Conservation (phyloP, 2,329 filamentous ascomycete genomes). For the Graphiopsis chlorocephala region DNA sequence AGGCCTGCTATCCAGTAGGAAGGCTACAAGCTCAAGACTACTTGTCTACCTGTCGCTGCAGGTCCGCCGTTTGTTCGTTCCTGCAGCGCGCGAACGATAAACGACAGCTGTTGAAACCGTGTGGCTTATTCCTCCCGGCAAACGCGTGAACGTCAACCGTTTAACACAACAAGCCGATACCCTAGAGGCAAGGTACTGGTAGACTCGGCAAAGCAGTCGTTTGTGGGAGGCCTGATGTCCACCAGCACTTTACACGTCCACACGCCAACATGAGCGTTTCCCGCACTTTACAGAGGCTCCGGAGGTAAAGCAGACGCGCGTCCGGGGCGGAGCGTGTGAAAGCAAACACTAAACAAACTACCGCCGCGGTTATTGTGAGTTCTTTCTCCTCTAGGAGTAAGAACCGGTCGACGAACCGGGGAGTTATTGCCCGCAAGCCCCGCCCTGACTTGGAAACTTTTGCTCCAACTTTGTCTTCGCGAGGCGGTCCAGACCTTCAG, state of each 20-base stretch:
- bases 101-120: background rate
- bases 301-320: background rate
- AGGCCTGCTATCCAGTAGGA: background rate
- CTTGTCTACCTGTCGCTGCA: constrained; percentile 3
- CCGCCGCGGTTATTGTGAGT: background rate
- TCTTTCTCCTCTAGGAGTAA: constrained; percentile 2
- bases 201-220: background rate
- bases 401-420: background rate
- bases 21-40: background rate
- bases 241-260: background rate
- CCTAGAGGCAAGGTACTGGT: background rate
- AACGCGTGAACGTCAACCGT: background rate
- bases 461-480: constrained; percentile 1
- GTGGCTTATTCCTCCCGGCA: constrained; percentile 9
- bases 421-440: constrained; percentile 5
- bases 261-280: background rate
- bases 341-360: background rate
- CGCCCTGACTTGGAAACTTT: constrained; percentile 4
- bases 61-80: constrained; percentile 15
- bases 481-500: background rate
- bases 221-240: background rate
- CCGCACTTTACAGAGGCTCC: background rate
- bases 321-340: background rate
- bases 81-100: constrained; percentile 1
- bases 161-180: background rate